Evolutionary conservation across 2,329 filamentous ascomycete species (phyloP), one percentile per base, ranked within the genome.

Genomic region (Talaromyces marneffei): DNA sequence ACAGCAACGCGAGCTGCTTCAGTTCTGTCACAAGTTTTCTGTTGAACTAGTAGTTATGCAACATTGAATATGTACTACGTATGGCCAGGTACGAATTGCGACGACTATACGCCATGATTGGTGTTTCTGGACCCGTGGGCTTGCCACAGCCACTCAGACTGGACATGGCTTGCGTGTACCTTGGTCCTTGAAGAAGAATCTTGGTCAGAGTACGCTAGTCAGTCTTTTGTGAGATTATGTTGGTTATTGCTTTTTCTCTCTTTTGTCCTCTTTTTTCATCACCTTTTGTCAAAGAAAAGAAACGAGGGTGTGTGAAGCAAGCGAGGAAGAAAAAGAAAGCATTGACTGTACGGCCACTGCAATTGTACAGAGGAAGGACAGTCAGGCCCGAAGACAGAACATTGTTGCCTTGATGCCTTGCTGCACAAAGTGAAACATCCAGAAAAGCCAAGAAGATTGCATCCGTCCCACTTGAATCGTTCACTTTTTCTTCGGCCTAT

Each of bases 101-200:
- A 44, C 40, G 40, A 27, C 42, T 44, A 3, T 14, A 14, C 23
- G 46, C 29, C 33, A n/a, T 33, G 48, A 52, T 35, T 33, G 27
- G 14, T n/a, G n/a, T n/a, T n/a, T n/a, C n/a, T n/a, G 33, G 33
- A 35, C 9, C 48, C 12, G 29, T 33, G 48, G 48, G 48, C 29
- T 33, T 33, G 48, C n/a, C 27, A 52, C 48, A 52, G 48, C 48
- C 48, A 52, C 48, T 52, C 48, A 29, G 48, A 52, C 48, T 20
- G 10, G 29, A 20, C 8, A 31, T 12, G 48, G 48, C 48, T 52
- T 52, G 48, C 48, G 48, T 10, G 48, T 52, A 52, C 48, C 48
- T 52, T 33, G 48, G 48, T 33, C 48, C 8, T 10, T 2, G 9
- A 2, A 3, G n/a, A 4, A 33, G n/a, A 20, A 52, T 52, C 48